Percentiles rank a stretch among this genome's conserved stretches.
phyloP scores from a whole-genome alignment of 2,329 filamentous ascomycete species.

The Calonectria hongkongensis region DNA sequence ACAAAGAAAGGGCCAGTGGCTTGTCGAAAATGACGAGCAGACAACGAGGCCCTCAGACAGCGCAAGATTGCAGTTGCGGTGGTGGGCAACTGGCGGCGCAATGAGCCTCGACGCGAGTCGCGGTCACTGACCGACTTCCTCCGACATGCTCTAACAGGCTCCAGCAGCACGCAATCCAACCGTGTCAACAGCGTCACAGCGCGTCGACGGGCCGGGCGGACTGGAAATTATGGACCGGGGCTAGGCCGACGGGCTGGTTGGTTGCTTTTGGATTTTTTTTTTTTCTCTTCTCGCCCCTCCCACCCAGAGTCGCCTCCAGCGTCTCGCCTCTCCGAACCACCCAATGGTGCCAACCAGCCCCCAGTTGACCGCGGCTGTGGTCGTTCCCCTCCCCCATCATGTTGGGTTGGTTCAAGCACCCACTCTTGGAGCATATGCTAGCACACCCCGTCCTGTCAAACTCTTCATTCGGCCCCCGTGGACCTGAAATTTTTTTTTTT shows the following conservation, averaged over 20 bases:
- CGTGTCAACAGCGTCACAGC: conserved; percentile 52
- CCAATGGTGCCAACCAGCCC: conserved; percentile 46
- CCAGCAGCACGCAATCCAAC: conserved; percentile 53
- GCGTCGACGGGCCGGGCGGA: conserved; percentile 50
- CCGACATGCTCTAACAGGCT: conserved; percentile 30
- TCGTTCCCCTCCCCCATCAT: conserved; percentile 27
- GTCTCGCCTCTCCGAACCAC: conserved; percentile 41
- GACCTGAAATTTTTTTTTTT: conserved; percentile 39
- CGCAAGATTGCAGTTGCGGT: conserved; percentile 33
- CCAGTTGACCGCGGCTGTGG: conserved; percentile 39
- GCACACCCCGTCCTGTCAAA: conserved; percentile 52
- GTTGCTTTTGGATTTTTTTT: conserved; percentile 49
- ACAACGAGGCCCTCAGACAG: conserved; percentile 45
- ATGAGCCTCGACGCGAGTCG: conserved; percentile 46
- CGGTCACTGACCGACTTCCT: conserved; percentile 47
- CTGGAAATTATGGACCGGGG: conserved; percentile 54
- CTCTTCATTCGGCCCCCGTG: conserved; percentile 52
- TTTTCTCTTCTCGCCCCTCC: conserved; percentile 24
- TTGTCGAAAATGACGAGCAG: conserved; percentile 48
- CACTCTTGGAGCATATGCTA: conserved; percentile 49
- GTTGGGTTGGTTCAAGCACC: conserved; percentile 43
- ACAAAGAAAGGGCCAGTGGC: conserved; percentile 37
- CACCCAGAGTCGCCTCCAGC: conserved; percentile 45
- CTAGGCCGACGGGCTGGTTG: conserved; percentile 51
- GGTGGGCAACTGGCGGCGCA: conserved; percentile 45